Evolutionary conservation across 345 rosid species (phyloP), one percentile per base, ranked within the genome.

Genomic region (Gossypium sturtianum): DNA sequence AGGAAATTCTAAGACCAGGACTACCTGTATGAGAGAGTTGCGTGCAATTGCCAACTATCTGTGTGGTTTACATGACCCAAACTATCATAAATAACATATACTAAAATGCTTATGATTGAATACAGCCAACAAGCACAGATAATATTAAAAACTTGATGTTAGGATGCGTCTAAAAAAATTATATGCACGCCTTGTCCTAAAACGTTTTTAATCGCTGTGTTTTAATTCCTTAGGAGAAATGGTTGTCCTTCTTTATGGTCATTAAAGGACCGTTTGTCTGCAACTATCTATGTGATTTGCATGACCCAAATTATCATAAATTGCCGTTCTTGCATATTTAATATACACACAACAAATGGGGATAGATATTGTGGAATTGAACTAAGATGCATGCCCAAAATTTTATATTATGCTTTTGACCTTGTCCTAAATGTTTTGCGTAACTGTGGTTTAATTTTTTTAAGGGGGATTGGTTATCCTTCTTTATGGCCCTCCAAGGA

Each of bases 161-260:
- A 13, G 38, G 71, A 2, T 19, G 20, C 2, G 53, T 12, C 12
- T 66, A 9, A 66, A 66, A 44, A 65, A 72, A n/a, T 17, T 27
- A 66, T 66, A 44, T 65, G 52, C 66, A 58, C 22, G 62, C 49
- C 44, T 45, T 48, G 13, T 48, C 70, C 41, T 25, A 22, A 54
- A 48, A 41, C 38, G 57, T 25, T 59, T 44, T 3, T 3, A 4
- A 51, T 43, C 41, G 34, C 23, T 65, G 17, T 7, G 52, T 10
- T 22, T 59, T 71, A 41, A 48, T 43, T 73, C 44, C 73, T 74
- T 49, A 88, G 93, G 95, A 92, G 93, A 51, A 51, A 27, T 16
- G 91, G 93, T 23, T 88, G 88, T 84, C 90, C 90, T 76, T 72
- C 82, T 70, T 60, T 90, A 64, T 90, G 95, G 95, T 93, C 93